These are phyloP conservation scores for Puccinia horiana DNA, from an alignment of 1,284 basidiomycete species.

Conservation along the genomic window DNA sequence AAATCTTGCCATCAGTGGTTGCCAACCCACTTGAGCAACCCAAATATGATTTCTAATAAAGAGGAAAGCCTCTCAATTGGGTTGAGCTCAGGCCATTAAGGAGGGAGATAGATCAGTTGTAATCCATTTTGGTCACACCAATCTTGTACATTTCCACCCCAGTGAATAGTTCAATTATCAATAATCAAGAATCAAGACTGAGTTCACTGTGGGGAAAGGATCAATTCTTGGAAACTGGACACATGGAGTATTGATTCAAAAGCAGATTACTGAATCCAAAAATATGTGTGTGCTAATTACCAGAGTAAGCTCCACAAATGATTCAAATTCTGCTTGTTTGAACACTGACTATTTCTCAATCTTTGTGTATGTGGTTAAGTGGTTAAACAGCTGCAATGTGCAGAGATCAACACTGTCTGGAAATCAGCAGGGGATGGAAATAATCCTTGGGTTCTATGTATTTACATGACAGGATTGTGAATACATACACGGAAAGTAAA, in stretches of 20 bases:
- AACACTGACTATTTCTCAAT: too few relatives aligned
- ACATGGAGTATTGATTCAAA: too few relatives aligned
- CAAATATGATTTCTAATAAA: not conserved
- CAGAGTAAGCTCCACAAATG: not conserved
- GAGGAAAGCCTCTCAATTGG: conserved; percentile 28
- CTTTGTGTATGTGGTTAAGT: too few relatives aligned
- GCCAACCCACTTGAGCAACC: not conserved
- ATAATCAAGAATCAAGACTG: conserved; percentile 19
- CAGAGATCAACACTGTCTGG: too few relatives aligned
- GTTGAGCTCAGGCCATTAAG: conserved; percentile 22
- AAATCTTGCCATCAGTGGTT: not conserved
- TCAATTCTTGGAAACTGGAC: conserved; percentile 2
- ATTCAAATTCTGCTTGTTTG: not conserved
- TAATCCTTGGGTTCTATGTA: too few relatives aligned
- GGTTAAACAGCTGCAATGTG: too few relatives aligned
- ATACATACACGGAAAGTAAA: too few relatives aligned
- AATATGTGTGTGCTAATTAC: not conserved
- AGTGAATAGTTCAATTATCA: too few relatives aligned
- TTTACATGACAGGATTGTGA: too few relatives aligned
- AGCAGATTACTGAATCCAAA: not conserved
- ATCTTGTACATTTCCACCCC: too few relatives aligned
- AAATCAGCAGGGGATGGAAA: too few relatives aligned
- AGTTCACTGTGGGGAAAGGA: not conserved
- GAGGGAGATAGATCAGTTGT: not conserved
- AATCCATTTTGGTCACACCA: not conserved